Conservation (phyloP, 306 rosid genomes). For the Rosa rugosa region DNA sequence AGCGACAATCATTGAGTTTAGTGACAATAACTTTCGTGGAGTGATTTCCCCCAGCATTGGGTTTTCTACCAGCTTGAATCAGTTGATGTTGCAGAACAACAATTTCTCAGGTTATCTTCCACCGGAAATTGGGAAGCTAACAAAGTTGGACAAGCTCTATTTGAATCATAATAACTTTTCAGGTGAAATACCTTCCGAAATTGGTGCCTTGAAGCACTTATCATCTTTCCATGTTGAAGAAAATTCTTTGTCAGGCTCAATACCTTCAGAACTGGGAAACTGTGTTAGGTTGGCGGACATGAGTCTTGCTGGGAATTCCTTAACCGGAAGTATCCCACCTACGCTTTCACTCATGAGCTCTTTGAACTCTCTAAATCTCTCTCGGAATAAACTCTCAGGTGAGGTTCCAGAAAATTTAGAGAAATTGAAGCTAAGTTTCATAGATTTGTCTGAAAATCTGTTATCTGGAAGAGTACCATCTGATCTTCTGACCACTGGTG, state of each 20-base stretch:
- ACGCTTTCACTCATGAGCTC: conserved; percentile 67
- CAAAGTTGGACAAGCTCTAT: conserved; percentile 70
- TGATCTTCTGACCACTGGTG: conserved; percentile 65
- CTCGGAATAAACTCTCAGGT: conserved; percentile 68
- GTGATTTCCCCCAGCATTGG: conserved; percentile 57
- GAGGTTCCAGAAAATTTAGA: conserved; percentile 61
- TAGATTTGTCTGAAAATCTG: conserved; percentile 77
- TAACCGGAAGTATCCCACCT: conserved; percentile 63
- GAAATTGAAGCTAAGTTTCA: conserved; percentile 68
- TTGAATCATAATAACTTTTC: conserved; percentile 62
- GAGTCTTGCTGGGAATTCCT: conserved; percentile 73
- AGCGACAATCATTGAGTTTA: conserved; percentile 70
- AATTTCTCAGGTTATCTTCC: conserved; percentile 81
- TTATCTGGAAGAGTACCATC: conserved; percentile 71
- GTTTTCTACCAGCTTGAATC: conserved; percentile 59
- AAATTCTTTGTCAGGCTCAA: conserved; percentile 66
- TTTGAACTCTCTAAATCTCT: conserved; percentile 77
- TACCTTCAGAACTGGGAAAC: conserved; percentile 63
- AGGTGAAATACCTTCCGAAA: conserved; percentile 68
- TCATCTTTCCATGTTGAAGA: conserved; percentile 74
- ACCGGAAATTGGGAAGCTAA: conserved; percentile 63
- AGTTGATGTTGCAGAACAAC: conserved; percentile 58
- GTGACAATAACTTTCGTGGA: conserved; percentile 71
- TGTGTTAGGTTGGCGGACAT: conserved; percentile 76
- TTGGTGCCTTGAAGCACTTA: conserved; percentile 66